Percentiles rank a stretch among this genome's conserved stretches.
Evolutionary conservation across 805 yeast species (phyloP).

Genomic region (Barnettozyma wickerhamii): DNA sequence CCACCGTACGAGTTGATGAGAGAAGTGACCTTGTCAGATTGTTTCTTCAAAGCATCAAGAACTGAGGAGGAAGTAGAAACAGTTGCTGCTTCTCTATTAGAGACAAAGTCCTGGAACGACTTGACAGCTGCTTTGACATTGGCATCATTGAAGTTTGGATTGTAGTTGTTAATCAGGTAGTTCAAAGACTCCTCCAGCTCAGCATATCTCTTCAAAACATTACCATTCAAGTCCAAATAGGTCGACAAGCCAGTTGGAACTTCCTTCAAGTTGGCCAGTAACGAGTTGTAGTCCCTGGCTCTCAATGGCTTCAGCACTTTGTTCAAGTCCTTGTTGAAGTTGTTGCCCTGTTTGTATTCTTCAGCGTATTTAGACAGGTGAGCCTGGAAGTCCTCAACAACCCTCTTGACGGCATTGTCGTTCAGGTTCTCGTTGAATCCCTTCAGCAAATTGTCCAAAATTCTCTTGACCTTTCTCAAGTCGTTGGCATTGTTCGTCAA

Average conservation of each 20-base stretch:
- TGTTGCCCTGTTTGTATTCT: conserved; percentile 1
- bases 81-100: conserved; percentile 1
- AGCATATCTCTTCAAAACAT: conserved; percentile 19
- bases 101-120: conserved; percentile 42
- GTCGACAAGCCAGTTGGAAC: conserved; percentile 7
- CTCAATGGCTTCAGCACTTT: not conserved
- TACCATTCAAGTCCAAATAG: conserved; percentile 12
- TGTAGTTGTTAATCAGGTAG: conserved; percentile 49
- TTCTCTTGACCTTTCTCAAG: conserved; percentile 24
- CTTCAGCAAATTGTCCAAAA: conserved; percentile 44
- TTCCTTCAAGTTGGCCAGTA: not conserved
- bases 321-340: not conserved
- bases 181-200: conserved; percentile 41
- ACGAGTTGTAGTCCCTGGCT: not conserved
- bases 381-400: conserved; percentile 43
- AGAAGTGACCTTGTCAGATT: not conserved
- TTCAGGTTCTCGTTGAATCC: conserved; percentile 82
- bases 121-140: conserved; percentile 62
- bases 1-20: not conserved
- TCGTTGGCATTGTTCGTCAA: conserved; percentile 22
- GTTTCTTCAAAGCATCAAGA: not conserved
- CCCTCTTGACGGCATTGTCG: conserved; percentile 78
- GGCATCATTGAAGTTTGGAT: conserved; percentile 73
- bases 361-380: conserved; percentile 11
- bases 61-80: not conserved